Conservation (phyloP, 371 early-diverging fungal species). For the Fennellomyces sp. region DNA sequence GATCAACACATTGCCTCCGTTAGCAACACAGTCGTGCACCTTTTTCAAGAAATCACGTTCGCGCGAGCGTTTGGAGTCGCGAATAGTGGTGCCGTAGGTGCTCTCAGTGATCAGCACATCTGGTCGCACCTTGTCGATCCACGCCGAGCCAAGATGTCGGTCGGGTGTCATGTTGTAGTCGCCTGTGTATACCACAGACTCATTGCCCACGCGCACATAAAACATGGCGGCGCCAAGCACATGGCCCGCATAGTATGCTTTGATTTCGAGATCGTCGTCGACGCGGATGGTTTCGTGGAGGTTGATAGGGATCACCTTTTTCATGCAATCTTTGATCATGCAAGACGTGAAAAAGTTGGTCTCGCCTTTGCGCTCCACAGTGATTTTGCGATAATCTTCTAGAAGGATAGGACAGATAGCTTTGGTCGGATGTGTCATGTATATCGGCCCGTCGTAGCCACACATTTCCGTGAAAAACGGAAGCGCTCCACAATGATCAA, state of each 20-base stretch:
- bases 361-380: constrained; percentile 85
- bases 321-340: constrained; percentile 88
- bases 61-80: constrained; percentile 91
- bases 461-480: constrained; percentile 96
- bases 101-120: constrained; percentile 95
- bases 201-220: constrained; percentile 78
- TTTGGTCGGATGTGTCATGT: constrained; percentile 97
- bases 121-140: constrained; percentile 89
- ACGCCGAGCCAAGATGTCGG: constrained; percentile 93
- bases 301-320: constrained; percentile 88
- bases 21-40: constrained; percentile 83
- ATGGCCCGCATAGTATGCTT: constrained; percentile 97
- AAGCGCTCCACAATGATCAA: constrained; percentile 97
- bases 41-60: constrained; percentile 94
- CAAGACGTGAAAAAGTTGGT: constrained; percentile 85
- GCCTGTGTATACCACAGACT: constrained; percentile 95
- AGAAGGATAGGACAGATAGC: constrained; percentile 92
- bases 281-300: constrained; percentile 88
- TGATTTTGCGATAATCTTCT: constrained; percentile 92
- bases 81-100: constrained; percentile 95
- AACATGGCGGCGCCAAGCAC: constrained; percentile 99
- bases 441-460: constrained; percentile 95
- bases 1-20: constrained; percentile 94
- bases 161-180: constrained; percentile 99
- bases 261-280: constrained; percentile 84